These are phyloP conservation scores for Globisporangium yorkense DNA, from an alignment of 352 stramenopile species.

Conservation along the genomic window DNA sequence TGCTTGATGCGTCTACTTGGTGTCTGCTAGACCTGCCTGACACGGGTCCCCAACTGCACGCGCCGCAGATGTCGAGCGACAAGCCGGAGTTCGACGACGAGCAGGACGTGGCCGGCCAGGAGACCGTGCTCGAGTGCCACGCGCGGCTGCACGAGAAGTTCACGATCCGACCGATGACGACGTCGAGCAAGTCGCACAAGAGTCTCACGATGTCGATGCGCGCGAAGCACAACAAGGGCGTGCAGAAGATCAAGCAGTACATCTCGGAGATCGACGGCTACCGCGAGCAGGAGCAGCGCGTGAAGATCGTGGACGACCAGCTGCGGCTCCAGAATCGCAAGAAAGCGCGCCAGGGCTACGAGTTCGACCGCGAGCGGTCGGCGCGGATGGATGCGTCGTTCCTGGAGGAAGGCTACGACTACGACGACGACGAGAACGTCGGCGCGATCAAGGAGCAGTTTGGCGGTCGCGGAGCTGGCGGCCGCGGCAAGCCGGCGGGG, in stretches of 20 bases:
- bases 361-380: constrained; percentile 71
- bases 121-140: constrained; percentile 82
- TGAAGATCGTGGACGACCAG: constrained; percentile 85
- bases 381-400: constrained; percentile 80
- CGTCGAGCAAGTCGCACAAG: constrained; percentile 78
- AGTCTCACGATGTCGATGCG: constrained; percentile 88
- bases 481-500: constrained; percentile 23
- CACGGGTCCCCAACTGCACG: neutral
- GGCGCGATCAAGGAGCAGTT: constrained; percentile 84
- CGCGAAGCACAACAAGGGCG: constrained; percentile 85
- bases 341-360: constrained; percentile 76
- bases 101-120: constrained; percentile 50
- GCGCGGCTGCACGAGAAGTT: constrained; percentile 77
- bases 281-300: constrained; percentile 73
- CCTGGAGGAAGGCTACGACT: constrained; percentile 78
- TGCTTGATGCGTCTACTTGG: neutral
- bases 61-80: constrained; percentile 44
- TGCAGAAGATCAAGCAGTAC: constrained; percentile 83
- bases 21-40: too few relatives aligned
- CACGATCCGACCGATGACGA: constrained; percentile 85
- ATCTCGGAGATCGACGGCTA: constrained; percentile 83
- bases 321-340: constrained; percentile 81
- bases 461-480: constrained; percentile 38
- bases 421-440: constrained; percentile 82
- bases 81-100: constrained; percentile 59